phyloP scores from a whole-genome alignment of 768 basidiomycete genomes.

The Coprinopsis cinerea region DNA sequence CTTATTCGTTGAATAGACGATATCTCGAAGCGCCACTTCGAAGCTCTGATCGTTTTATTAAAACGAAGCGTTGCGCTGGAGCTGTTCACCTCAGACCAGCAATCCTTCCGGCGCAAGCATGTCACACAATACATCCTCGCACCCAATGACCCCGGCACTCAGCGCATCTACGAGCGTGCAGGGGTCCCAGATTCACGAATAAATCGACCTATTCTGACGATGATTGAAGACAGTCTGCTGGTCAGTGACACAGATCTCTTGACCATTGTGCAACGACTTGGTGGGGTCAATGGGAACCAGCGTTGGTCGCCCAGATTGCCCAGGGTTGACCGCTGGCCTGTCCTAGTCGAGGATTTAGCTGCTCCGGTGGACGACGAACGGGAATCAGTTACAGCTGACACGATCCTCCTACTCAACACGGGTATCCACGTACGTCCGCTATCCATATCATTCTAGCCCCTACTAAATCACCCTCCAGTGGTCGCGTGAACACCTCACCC shows the following conservation, averaged over 20 bases:
- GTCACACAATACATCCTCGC: constrained; percentile 22
- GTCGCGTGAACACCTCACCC: constrained; percentile 23
- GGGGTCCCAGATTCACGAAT: constrained; percentile 24
- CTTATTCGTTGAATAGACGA: constrained; percentile 14
- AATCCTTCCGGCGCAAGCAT: constrained; percentile 20
- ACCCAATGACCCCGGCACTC: constrained; percentile 18
- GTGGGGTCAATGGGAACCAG: constrained; percentile 16
- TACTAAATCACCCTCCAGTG: constrained; percentile 15
- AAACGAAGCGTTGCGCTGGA: constrained; percentile 20
- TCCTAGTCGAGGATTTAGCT: constrained; percentile 19
- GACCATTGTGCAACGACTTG: constrained; percentile 20
- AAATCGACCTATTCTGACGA: constrained; percentile 22
- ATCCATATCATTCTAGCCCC: not conserved
- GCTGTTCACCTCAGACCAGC: constrained; percentile 15
- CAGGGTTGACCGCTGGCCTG: constrained; percentile 22
- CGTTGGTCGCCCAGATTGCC: constrained; percentile 23
- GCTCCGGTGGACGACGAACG: constrained; percentile 18
- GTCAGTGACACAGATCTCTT: constrained; percentile 22
- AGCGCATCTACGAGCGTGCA: constrained; percentile 17
- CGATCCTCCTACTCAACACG: constrained; percentile 24
- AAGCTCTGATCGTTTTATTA: constrained; percentile 20
- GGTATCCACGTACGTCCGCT: constrained; percentile 20
- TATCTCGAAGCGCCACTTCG: constrained; percentile 20
- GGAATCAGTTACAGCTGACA: constrained; percentile 20
- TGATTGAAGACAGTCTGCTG: constrained; percentile 26